These are phyloP conservation scores for Luffa aegyptiaca DNA, from an alignment of 306 rosid species.

Conservation along the genomic window DNA sequence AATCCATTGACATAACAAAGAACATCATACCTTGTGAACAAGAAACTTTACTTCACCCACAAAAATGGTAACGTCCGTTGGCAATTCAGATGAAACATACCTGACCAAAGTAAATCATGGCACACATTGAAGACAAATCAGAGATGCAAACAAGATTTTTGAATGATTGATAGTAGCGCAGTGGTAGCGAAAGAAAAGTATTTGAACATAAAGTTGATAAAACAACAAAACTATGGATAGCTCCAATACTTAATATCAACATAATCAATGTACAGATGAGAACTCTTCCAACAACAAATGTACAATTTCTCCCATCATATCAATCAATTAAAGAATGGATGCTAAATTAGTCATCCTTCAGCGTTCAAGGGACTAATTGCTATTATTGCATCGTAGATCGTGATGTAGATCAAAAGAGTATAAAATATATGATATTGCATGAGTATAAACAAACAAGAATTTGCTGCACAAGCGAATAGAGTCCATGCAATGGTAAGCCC, in stretches of 20 bases:
- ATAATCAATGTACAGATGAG: not conserved
- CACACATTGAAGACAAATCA: not conserved
- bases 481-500: not conserved
- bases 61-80: conserved; percentile 57
- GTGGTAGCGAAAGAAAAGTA: not conserved
- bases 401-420: not conserved
- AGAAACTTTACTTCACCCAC: conserved; percentile 76
- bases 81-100: conserved; percentile 75
- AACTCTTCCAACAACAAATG: not conserved
- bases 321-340: not conserved
- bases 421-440: not conserved
- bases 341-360: not conserved
- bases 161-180: not conserved
- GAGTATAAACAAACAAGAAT: not conserved
- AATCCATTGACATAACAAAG: not conserved
- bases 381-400: not conserved
- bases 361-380: not conserved
- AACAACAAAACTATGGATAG: not conserved
- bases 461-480: not conserved
- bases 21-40: conserved; percentile 72
- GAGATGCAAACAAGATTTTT: not conserved
- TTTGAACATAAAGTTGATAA: not conserved
- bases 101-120: conserved; percentile 29
- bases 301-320: not conserved
- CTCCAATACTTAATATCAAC: not conserved